Evolutionary conservation across 192 early-diverging fungal species (phyloP).

Genomic region (Allomyces arbusculus): DNA sequence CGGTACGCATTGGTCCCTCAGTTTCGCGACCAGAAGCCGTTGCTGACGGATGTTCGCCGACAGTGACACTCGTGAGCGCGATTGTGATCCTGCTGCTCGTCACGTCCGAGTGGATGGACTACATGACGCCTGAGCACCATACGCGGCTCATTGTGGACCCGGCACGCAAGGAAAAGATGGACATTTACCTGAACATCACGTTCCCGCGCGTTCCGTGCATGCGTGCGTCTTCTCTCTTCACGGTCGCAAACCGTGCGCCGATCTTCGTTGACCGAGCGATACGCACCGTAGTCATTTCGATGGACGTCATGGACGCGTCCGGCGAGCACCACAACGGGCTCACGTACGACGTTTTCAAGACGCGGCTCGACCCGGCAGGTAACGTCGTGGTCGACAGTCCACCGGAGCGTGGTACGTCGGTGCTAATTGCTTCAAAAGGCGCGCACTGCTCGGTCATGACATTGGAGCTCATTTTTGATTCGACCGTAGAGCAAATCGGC

Average conservation of each 20-base stretch:
- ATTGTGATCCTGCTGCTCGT: conserved; percentile 55
- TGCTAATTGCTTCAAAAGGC: too few species aligned
- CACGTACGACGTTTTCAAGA: conserved; percentile 60
- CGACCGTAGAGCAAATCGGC: background rate
- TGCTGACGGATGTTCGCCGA: background rate
- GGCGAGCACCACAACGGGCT: conserved; percentile 69
- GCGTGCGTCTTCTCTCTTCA: conserved; percentile 20
- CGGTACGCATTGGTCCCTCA: conserved; percentile 16
- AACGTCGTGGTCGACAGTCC: conserved; percentile 17
- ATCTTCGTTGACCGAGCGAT: too few species aligned
- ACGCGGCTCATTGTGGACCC: conserved; percentile 51
- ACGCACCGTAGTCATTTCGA: conserved; percentile 41
- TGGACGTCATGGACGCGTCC: conserved; percentile 89
- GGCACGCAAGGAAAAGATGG: conserved; percentile 68
- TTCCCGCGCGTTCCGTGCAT: conserved; percentile 83
- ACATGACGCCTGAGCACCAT: conserved; percentile 37
- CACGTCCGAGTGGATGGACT: conserved; percentile 64
- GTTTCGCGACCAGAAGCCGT: too few species aligned
- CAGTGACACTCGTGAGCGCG: conserved; percentile 59
- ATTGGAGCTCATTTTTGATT: too few species aligned
- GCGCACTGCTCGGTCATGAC: too few species aligned
- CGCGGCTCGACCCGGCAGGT: conserved; percentile 46
- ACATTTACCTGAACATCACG: conserved; percentile 72
- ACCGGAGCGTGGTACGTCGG: too few species aligned
- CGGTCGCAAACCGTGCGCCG: too few species aligned